Evolutionary conservation across 2,329 filamentous ascomycete genomes (phyloP), one percentile per base, ranked within the genome.

Genomic region (Lachnellula arida): DNA sequence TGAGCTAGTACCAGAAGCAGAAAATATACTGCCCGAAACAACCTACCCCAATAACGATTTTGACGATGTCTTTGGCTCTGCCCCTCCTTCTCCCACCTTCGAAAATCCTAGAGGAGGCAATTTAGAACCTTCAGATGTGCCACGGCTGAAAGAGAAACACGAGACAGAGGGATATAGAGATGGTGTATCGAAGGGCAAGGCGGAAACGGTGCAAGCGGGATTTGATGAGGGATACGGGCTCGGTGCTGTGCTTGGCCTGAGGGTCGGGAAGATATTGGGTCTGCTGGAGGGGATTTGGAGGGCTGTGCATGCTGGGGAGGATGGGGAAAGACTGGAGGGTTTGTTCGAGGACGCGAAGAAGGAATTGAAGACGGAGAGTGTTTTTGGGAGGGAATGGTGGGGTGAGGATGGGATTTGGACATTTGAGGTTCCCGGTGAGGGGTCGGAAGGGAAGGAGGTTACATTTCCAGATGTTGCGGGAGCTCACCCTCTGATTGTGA

Each of bases 151-250:
- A 32, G 66, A 69, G 48, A 70, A 69, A 49, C 68, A 71, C 46
- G 63, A 67, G 53, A 97, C 89, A 7, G 86, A 89, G 40, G 94
- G 94, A 19, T 97, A 97, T 73, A 87, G 93, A 57, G 92, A 97
- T 66, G 94, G 93, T 46, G 81, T 97, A 52, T 81, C 87, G 0
- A 76, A 76, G 3, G 88, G 88, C 34, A 97, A 97, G 71, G 81
- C 82, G 25, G 74, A 79, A 48, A 87, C 85, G 65, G 83, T 97
- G 25, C 94, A 99, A 73, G 78, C 79, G 14, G 93, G 93, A 0
- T 97, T 99, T 68, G 94, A 99, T 70, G 89, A 93, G 61, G 93
- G 93, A 0, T 97, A 91, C 70, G 79, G 84, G 14, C 78, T 97
- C 0, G 94, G 94, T 12, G 92, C 91, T 0, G 85, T 87, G 51